Evolutionary conservation across 2,329 filamentous ascomycete genomes (phyloP).

Genomic region (Botrytis pseudocinerea): DNA sequence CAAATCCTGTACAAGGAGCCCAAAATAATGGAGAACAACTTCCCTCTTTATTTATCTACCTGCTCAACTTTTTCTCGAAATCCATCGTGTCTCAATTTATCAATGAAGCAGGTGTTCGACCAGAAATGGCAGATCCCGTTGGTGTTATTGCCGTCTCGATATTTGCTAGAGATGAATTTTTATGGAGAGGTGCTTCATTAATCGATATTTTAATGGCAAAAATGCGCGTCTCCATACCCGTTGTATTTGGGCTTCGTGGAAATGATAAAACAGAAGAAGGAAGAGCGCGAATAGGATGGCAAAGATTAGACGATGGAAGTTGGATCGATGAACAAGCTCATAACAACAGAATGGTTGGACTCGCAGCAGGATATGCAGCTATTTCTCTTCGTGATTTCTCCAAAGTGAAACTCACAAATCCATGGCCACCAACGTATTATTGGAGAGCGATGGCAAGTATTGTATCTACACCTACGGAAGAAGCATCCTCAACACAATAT

Average conservation of each 20-base stretch:
- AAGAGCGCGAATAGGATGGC: constrained; percentile 72
- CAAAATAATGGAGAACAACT: constrained; percentile 53
- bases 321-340: constrained; percentile 73
- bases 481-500: constrained; percentile 73
- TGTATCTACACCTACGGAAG: constrained; percentile 67
- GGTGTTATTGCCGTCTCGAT: constrained; percentile 75
- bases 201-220: constrained; percentile 88
- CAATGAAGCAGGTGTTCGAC: constrained; percentile 63
- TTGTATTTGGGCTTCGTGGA: constrained; percentile 80
- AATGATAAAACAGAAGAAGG: constrained; percentile 71
- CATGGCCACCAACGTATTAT: constrained; percentile 76
- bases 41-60: constrained; percentile 69
- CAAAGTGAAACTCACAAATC: constrained; percentile 65
- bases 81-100: constrained; percentile 69
- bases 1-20: constrained; percentile 49
- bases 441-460: constrained; percentile 79
- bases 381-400: constrained; percentile 81
- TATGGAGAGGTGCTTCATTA: constrained; percentile 66
- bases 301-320: constrained; percentile 45
- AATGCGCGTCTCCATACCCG: constrained; percentile 75
- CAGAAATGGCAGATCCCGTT: constrained; percentile 71
- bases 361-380: constrained; percentile 81
- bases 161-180: constrained; percentile 68
- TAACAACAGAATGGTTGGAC: constrained; percentile 77
- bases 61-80: constrained; percentile 76